Percentiles rank a stretch among this genome's conserved stretches.
phyloP scores from a whole-genome alignment of 495 filamentous ascomycete genomes.

The Aspergillus egyptiacus region DNA sequence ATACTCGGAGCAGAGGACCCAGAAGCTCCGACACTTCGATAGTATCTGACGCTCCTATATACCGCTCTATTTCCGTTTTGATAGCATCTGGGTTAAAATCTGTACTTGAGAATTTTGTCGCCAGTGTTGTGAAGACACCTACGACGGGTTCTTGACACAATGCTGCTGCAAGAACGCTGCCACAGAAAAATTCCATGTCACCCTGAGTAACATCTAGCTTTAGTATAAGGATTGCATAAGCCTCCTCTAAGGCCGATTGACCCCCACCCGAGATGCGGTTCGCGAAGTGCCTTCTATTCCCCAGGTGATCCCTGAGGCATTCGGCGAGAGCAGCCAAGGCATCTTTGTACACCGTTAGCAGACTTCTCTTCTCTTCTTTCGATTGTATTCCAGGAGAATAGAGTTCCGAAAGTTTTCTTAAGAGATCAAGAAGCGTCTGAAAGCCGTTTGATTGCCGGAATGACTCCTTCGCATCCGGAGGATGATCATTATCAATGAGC shows the following conservation, averaged over 20 bases:
- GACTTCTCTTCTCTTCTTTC: constrained; percentile 51
- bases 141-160: constrained; percentile 68
- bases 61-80: constrained; percentile 30
- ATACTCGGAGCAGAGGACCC: constrained; percentile 38
- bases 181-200: constrained; percentile 74
- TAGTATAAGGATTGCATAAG: constrained; percentile 54
- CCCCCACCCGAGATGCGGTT: constrained; percentile 67
- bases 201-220: constrained; percentile 45
- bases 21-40: constrained; percentile 39
- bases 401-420: constrained; percentile 62
- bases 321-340: constrained; percentile 67
- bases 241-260: constrained; percentile 68
- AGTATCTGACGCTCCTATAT: constrained; percentile 34
- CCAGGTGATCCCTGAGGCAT: constrained; percentile 70
- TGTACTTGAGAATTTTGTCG: constrained; percentile 22
- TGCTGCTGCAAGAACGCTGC: constrained; percentile 74
- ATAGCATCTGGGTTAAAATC: constrained; percentile 18
- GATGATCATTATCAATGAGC: constrained; percentile 46
- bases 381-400: constrained; percentile 54
- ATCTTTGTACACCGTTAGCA: constrained; percentile 66
- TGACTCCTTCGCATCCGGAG: constrained; percentile 57
- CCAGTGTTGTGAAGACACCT: constrained; percentile 34
- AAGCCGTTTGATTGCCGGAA: constrained; percentile 84
- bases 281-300: constrained; percentile 82
- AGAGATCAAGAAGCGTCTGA: constrained; percentile 59